Evolutionary conservation across 805 yeast species (phyloP).

Genomic region (Grigorovia jiainica): DNA sequence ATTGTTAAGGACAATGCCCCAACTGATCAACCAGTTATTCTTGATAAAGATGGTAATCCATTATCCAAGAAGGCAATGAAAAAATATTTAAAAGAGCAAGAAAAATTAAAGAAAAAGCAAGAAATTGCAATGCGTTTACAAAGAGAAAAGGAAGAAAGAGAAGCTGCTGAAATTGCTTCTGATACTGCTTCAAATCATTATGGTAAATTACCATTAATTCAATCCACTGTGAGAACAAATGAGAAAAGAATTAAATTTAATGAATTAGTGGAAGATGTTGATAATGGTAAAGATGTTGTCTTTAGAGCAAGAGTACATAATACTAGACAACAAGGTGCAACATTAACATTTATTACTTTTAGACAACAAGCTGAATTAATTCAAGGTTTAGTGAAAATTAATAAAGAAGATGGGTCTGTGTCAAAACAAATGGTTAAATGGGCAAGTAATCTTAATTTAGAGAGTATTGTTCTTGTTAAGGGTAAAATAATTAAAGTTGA

Average conservation of each 20-base stretch:
- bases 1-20: conserved; percentile 4
- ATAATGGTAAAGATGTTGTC: conserved; percentile 67
- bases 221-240: conserved; percentile 63
- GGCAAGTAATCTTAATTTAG: conserved; percentile 78
- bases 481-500: conserved; percentile 79
- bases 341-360: conserved; percentile 80
- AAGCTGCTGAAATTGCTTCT: conserved; percentile 57
- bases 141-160: conserved; percentile 73
- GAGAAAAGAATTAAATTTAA: conserved; percentile 49
- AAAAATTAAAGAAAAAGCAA: conserved; percentile 86
- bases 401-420: conserved; percentile 54
- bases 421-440: conserved; percentile 96
- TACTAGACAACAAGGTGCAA: conserved; percentile 92
- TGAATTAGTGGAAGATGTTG: conserved; percentile 32
- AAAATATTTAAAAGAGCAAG: conserved; percentile 87
- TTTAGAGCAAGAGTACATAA: conserved; percentile 93
- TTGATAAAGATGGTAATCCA: conserved; percentile 82
- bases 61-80: conserved; percentile 89
- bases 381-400: conserved; percentile 77
- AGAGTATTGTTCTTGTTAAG: conserved; percentile 83
- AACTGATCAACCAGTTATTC: conserved; percentile 15
- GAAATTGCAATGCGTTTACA: conserved; percentile 86
- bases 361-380: conserved; percentile 81
- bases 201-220: conserved; percentile 83
- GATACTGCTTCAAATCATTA: conserved; percentile 84